phyloP scores from a whole-genome alignment of 352 stramenopile species.

The Phytophthora sansomeana region DNA sequence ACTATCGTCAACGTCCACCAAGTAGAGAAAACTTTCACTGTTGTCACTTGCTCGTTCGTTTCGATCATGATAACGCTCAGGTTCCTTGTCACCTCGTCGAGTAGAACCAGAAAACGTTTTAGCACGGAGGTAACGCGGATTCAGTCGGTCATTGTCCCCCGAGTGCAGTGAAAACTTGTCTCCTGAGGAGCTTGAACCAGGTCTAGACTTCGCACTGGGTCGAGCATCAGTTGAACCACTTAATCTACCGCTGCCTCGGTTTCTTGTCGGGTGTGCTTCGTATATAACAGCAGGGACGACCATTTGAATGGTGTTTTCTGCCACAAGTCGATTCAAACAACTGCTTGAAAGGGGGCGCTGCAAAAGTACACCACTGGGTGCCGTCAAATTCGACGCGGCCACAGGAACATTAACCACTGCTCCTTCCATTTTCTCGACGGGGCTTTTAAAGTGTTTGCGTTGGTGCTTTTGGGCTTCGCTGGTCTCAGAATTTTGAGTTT shows the following conservation, averaged over 20 bases:
- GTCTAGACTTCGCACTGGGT: conserved; percentile 7
- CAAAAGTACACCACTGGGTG: conserved; percentile 11
- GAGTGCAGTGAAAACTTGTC: conserved; percentile 3
- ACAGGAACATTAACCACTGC: conserved; percentile 7
- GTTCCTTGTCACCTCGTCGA: not conserved
- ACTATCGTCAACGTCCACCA: conserved; percentile 29
- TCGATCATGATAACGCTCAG: not conserved
- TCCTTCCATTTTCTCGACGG: conserved; percentile 58
- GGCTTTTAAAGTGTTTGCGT: conserved; percentile 69
- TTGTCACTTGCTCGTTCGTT: conserved; percentile 12
- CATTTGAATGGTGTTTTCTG: conserved; percentile 29
- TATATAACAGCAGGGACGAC: conserved; percentile 37
- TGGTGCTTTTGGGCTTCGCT: conserved; percentile 19
- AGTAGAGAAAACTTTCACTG: conserved; percentile 34
- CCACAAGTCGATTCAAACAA: conserved; percentile 23
- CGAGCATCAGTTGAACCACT: not conserved
- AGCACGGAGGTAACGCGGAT: conserved; percentile 16
- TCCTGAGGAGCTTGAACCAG: conserved; percentile 12
- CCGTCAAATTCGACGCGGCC: conserved; percentile 5
- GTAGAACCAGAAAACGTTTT: conserved; percentile 6
- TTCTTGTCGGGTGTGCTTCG: conserved; percentile 2
- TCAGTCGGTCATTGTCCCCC: conserved; percentile 9
- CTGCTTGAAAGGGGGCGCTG: conserved; percentile 34
- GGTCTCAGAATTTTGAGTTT: not conserved
- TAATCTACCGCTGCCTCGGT: not conserved